Evolutionary conservation across 2,329 filamentous ascomycete species (phyloP).

Genomic region (Xylariales sp.): DNA sequence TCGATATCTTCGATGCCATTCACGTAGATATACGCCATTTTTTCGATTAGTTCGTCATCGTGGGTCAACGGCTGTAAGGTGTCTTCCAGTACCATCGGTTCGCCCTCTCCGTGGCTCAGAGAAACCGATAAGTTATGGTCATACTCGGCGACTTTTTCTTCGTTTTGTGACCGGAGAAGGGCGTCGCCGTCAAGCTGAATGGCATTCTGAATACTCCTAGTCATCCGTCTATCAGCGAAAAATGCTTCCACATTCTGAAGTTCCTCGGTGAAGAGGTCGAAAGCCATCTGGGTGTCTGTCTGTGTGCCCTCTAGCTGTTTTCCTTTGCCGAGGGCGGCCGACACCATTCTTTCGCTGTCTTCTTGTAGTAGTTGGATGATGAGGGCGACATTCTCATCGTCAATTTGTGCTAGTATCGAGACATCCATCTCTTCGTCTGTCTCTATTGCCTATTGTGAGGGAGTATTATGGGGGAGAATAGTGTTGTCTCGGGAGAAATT

Average conservation of each 20-base stretch:
- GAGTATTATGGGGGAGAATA: too few species aligned
- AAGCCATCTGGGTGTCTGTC: slow-evolving; percentile 38
- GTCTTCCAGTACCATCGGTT: neutral
- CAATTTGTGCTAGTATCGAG: neutral
- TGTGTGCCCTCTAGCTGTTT: slow-evolving; percentile 35
- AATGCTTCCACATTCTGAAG: slow-evolving; percentile 25
- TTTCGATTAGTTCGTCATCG: slow-evolving; percentile 30
- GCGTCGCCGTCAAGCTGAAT: slow-evolving; percentile 35
- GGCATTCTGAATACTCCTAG: slow-evolving; percentile 39
- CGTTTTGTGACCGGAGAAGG: slow-evolving; percentile 29
- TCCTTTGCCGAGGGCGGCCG: slow-evolving; percentile 32
- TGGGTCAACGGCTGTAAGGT: neutral
- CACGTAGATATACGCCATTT: slow-evolving; percentile 21
- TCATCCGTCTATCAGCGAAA: slow-evolving; percentile 38
- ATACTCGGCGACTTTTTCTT: slow-evolving; percentile 33
- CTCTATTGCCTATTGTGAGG: neutral
- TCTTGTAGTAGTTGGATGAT: slow-evolving; percentile 15
- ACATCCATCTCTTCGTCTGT: neutral
- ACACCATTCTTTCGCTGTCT: neutral
- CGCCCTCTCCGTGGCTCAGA: slow-evolving; percentile 7
- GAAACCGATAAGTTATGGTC: slow-evolving; percentile 34
- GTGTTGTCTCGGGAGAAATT: too few species aligned
- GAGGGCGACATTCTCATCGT: slow-evolving; percentile 15
- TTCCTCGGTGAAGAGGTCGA: slow-evolving; percentile 39
- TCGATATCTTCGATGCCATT: slow-evolving; percentile 1